Evolutionary conservation across 2,329 filamentous ascomycete genomes (phyloP).

Genomic region (Emergomyces pasteurianus): DNA sequence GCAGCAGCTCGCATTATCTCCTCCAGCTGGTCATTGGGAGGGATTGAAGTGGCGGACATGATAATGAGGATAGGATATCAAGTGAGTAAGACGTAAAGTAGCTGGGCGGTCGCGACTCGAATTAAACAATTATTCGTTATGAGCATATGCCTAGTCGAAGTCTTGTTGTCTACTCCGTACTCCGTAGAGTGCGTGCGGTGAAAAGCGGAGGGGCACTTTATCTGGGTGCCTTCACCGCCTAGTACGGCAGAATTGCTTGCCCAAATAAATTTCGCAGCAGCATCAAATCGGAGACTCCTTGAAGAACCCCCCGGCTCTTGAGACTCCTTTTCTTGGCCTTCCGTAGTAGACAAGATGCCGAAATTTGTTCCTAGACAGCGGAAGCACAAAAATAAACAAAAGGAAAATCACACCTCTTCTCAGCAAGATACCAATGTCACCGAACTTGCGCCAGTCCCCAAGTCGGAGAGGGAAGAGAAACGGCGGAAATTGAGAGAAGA

Average conservation of each 20-base stretch:
- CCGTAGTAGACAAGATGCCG: conserved; percentile 23
- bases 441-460: conserved; percentile 34
- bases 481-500: conserved; percentile 43
- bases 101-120: not conserved
- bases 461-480: conserved; percentile 42
- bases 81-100: not conserved
- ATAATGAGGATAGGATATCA: not conserved
- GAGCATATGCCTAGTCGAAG: not conserved
- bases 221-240: conserved; percentile 10
- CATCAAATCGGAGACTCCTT: not conserved
- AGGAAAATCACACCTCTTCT: conserved; percentile 7
- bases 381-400: conserved; percentile 41
- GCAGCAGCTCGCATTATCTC: not conserved
- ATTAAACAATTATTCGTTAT: not conserved
- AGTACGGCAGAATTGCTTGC: conserved; percentile 9
- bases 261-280: not conserved
- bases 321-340: not conserved
- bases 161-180: too few species aligned
- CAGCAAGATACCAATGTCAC: conserved; percentile 37
- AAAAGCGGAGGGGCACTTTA: not conserved
- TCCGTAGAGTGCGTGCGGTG: too few species aligned
- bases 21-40: not conserved
- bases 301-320: not conserved
- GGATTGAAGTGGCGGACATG: not conserved
- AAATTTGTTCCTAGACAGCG: conserved; percentile 45